These are phyloP conservation scores for Kodamaea lidongshanica DNA, from an alignment of 805 yeast genomes.

Conservation along the genomic window DNA sequence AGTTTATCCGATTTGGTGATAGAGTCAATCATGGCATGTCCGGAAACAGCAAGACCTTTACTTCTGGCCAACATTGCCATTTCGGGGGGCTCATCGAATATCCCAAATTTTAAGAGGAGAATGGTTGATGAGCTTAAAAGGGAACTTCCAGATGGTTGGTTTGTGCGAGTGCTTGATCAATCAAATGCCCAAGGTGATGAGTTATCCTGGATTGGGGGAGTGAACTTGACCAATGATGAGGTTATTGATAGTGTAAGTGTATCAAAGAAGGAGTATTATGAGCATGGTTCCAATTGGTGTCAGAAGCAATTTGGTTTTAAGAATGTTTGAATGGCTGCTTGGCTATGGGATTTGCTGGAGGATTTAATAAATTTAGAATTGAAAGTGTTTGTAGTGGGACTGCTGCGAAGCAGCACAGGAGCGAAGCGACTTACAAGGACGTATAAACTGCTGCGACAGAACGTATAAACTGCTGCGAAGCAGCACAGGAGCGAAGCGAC, in stretches of 20 bases:
- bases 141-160: slow-evolving; percentile 69
- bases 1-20: slow-evolving; percentile 72
- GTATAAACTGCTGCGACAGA: too few relatives aligned
- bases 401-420: too few relatives aligned
- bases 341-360: slow-evolving; percentile 2
- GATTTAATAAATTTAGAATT: slow-evolving; percentile 1
- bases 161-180: slow-evolving; percentile 37
- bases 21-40: slow-evolving; percentile 62
- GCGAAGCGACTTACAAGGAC: too few relatives aligned
- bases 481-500: too few relatives aligned
- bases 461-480: too few relatives aligned
- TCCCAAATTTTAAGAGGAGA: slow-evolving; percentile 63
- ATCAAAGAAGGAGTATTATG: slow-evolving; percentile 74
- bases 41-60: slow-evolving; percentile 68
- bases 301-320: slow-evolving; percentile 45
- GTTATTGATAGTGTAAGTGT: slow-evolving; percentile 50
- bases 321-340: slow-evolving; percentile 8
- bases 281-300: slow-evolving; percentile 67
- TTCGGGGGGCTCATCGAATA: slow-evolving; percentile 74
- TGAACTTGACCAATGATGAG: slow-evolving; percentile 28
- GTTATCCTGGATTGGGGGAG: slow-evolving; percentile 35
- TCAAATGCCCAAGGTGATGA: slow-evolving; percentile 20
- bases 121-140: slow-evolving; percentile 55
- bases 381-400: too few relatives aligned
- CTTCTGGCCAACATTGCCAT: slow-evolving; percentile 72